Evolutionary conservation across 148 eudicot species (phyloP), one percentile per base, ranked within the genome.

Genomic region (Rhododendron williamsianum): DNA sequence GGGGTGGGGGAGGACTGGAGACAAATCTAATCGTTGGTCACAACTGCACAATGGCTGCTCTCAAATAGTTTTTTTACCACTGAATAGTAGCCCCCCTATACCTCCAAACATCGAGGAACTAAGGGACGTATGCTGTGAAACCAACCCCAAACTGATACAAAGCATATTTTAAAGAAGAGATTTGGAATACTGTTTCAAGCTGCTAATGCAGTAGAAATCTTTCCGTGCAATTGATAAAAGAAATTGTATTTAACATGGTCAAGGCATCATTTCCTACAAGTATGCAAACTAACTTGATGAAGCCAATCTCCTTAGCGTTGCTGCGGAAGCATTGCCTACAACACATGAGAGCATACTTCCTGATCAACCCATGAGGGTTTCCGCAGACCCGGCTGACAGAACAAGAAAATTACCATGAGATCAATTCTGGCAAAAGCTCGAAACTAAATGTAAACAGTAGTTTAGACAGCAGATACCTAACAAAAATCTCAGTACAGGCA

Each of bases 321-420:
- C 80, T 76, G 80, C 51, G 80, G 80, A 76, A 76, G 52, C 80
- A 43, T 23, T 76, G 80, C 51, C 80, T 76, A 51, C 81, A 46
- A 46, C 81, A 78, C 81, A 78, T 78, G 56, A 78, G 7, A 46
- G 35, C 81, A 45, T 78, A 78, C 81, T 78, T 78, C 18, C 81
- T 78, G 56, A 78, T 78, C 35, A 78, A 23, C 18, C 81, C 81
- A 78, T 78, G 81, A 45, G 56, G 81, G 81, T 78, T 78, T 25
- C 81, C 35, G 21, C 81, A 78, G 30, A 78, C 81, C 33, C 81
- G 81, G 56, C 81, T 46, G 81, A 7, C 51, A 76, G 3, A 8
- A 76, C 51, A 76, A 76, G 7, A 21, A 76, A 76, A 76, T 76
- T 38, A 43, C 16, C 7, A 3, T 76, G 80, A 43, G 52, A 38